phyloP scores from a whole-genome alignment of 768 basidiomycete genomes.

The Pleurotus eryngii region DNA sequence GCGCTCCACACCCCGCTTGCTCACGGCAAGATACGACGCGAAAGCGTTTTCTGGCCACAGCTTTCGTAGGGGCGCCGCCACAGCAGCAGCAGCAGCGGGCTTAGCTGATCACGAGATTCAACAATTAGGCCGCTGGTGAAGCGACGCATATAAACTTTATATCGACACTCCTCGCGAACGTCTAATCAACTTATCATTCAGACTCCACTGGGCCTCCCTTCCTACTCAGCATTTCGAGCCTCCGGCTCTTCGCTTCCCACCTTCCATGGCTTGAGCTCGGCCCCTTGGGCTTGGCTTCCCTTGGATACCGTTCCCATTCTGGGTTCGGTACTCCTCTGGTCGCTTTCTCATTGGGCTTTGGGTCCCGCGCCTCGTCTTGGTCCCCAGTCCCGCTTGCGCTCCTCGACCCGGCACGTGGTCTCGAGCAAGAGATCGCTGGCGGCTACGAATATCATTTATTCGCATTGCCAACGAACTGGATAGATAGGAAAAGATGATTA shows the following conservation, averaged over 20 bases:
- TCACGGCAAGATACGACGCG: neutral
- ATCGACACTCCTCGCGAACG: neutral
- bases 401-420: too few relatives aligned
- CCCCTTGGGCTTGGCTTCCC: neutral
- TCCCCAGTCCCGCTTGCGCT: too few relatives aligned
- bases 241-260: neutral
- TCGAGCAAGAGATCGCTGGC: too few relatives aligned
- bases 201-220: neutral
- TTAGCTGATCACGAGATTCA: slow-evolving; percentile 8
- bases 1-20: neutral
- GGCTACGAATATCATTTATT: too few relatives aligned
- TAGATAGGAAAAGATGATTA: too few relatives aligned
- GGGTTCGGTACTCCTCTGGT: too few relatives aligned
- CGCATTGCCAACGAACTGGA: too few relatives aligned
- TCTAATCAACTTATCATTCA: neutral
- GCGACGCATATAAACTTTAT: slow-evolving; percentile 8
- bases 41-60: neutral
- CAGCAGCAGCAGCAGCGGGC: slow-evolving; percentile 1
- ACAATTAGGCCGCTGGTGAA: slow-evolving; percentile 3
- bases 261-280: neutral
- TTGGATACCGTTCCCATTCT: neutral
- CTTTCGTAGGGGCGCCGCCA: neutral
- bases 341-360: too few relatives aligned
- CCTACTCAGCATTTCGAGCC: neutral
- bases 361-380: too few relatives aligned